A percentile compares a stretch with the other conserved stretches of the same genome.
Conservation (phyloP, 2,329 filamentous ascomycete genomes). For the Fusarium continuum region DNA sequence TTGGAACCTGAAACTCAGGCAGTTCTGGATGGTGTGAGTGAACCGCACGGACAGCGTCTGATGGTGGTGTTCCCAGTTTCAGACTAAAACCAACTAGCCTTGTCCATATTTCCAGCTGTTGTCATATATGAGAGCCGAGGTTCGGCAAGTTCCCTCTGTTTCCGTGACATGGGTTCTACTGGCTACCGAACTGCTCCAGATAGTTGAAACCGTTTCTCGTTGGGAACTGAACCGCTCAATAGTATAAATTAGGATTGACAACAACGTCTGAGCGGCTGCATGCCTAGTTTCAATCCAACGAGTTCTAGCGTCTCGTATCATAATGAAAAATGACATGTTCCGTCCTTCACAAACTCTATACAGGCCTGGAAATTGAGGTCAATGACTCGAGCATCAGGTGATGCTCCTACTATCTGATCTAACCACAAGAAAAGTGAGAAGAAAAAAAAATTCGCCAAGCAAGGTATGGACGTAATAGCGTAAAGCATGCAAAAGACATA, state of each 20-base stretch:
- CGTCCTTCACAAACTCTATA: background rate
- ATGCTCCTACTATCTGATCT: background rate
- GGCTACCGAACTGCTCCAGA: background rate
- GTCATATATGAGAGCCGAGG: background rate
- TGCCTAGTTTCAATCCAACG: constrained; percentile 4
- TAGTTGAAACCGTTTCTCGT: background rate
- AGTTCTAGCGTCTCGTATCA: constrained; percentile 8
- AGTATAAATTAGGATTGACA: background rate
- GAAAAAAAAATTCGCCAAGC: background rate
- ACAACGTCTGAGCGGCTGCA: background rate
- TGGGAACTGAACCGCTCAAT: background rate
- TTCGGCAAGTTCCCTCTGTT: background rate
- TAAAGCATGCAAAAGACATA: background rate
- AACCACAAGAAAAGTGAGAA: background rate
- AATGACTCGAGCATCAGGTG: background rate
- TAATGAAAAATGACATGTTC: constrained; percentile 8
- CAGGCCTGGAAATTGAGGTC: background rate
- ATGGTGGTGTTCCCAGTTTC: constrained; percentile 9
- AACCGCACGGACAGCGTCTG: background rate
- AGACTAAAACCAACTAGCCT: background rate
- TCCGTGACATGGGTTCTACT: background rate
- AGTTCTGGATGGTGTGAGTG: background rate
- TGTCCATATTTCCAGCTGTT: background rate
- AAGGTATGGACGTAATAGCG: background rate
- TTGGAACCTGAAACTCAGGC: constrained; percentile 16